Base-by-base conservation (phyloP, 805 yeast genomes). In the Hanseniaspora clermontiae region DNA sequence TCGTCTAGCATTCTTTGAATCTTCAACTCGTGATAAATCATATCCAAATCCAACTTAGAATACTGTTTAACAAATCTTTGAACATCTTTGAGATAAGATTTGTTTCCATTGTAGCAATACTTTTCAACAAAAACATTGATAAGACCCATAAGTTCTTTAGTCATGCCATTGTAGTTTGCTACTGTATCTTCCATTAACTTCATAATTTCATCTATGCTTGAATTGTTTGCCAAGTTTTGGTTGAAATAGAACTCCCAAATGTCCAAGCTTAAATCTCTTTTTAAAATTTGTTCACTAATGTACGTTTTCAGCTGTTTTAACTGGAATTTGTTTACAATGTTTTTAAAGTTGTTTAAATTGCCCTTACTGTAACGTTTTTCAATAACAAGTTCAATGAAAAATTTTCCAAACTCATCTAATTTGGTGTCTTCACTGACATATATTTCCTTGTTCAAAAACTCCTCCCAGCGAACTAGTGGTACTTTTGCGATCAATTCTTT, bases 391-490 rank as follows among this genome's bases (percentile, higher is more conserved):
- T 51, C 19, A 11, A 43, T 29, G 15, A 43, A 15, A 5, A 9
- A 19, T 2, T 11, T 43, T 8, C 17, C 27, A 27, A 51, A 43
- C 1, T 32, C 31, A 34, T 51, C 55, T 4, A 51, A 11, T 15
- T 14, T 14, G 5, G 17, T 15, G 4, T n/a, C 20, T 14, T 43
- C 37, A n/a, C 27, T 19, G 29, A 39, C 12, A 40, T 45, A 45
- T 14, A 45, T 32, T 8, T 45, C 34, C 12, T 43, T 14, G 27
- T 51, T 51, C 24, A 51, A 27, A 29, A 40, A 51, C 9, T 3
- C 9, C n/a, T 51, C 55, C 55, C 55, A 51, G 17, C 36, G 29
- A 51, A 43, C 19, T n/a, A 51, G 19, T 10, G 55, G 55, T 11
- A 29, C 2, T 17, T 34, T 20, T 9, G 31, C 27, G 31, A 51